Base-by-base conservation (phyloP, 2,329 filamentous ascomycete species). In the Teratosphaeria gauchensis region DNA sequence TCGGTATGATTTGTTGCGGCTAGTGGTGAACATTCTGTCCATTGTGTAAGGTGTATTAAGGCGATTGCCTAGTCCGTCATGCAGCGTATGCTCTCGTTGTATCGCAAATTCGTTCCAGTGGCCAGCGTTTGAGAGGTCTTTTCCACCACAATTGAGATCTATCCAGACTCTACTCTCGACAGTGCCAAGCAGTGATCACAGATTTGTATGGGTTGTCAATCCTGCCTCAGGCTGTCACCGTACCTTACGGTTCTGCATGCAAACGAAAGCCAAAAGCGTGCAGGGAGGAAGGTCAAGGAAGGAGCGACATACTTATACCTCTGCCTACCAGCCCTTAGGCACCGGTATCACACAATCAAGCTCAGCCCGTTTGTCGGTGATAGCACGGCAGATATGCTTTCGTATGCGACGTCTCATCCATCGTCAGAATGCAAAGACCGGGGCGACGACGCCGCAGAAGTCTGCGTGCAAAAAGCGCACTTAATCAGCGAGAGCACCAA, bases 1-100 rank as follows among this genome's bases (percentile, higher is more conserved):
- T 38, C 69, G 61, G 56, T 71, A 66, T 30, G 69, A 70, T 52
- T 69, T 69, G 62, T 63, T 68, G 51, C 58, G 65, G 62, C 63
- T 67, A 5, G 61, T 59, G 2, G 66, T 63, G 59, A 70, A 71
- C 68, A 71, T 71, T 16, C 35, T 65, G 51, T 48, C 42, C 42
- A 48, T 48, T 21, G 35, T 48, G 42, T 2, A 1, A 19, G 9
- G 21, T 48, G 42, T 19, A 5, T 8, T 16, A 5, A 38, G 35
- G 35, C 35, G 4, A 6, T 5, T 42, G 35, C 35, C 35, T n/a
- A 28, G 35, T 16, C 11, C n/a, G 12, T 5, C 4, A 14, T 42
- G 35, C 7, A 14, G 35, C 35, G 7, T 5, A 16, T 14, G 9
- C 11, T 4, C 35, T 16, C 35, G 35, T 5, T 16, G n/a, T 42